Evolutionary conservation across 2,329 filamentous ascomycete species (phyloP).

Genomic region (Monilinia polystroma): DNA sequence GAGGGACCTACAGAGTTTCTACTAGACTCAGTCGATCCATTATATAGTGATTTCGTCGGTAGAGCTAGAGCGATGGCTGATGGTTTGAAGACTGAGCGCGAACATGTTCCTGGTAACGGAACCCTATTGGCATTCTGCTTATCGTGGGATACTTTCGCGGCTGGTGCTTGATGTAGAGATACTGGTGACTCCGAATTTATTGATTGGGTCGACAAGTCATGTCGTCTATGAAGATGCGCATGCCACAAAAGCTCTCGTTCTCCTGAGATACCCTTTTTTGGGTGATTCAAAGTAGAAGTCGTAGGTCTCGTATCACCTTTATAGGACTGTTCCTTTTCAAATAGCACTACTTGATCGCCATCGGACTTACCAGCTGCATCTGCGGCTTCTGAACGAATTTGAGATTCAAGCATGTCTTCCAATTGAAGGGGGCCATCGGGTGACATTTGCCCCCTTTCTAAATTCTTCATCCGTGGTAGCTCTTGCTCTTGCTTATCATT

Average conservation of each 20-base stretch:
- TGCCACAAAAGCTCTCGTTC: conserved; percentile 16
- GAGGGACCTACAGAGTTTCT: neutral
- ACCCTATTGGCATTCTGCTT: neutral
- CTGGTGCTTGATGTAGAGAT: neutral
- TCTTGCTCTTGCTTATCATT: conserved; percentile 10
- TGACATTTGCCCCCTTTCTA: conserved; percentile 6
- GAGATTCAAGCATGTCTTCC: conserved; percentile 13
- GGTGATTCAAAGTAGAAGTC: neutral
- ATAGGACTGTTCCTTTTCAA: neutral
- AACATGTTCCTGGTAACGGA: neutral
- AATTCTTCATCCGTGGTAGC: conserved; percentile 15
- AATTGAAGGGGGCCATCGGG: neutral
- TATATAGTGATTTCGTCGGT: neutral
- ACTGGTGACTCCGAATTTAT: neutral
- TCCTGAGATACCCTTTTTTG: neutral
- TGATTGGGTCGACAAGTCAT: neutral
- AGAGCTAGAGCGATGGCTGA: too few species aligned
- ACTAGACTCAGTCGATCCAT: neutral
- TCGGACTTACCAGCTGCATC: conserved; percentile 1
- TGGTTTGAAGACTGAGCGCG: neutral
- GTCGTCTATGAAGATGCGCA: neutral
- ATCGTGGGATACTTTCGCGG: neutral
- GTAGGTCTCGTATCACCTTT: neutral
- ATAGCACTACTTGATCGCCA: neutral
- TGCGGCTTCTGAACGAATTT: conserved; percentile 17